These are phyloP conservation scores for Flaveria linearis DNA, from an alignment of 129 eudicot genomes.

Conservation along the genomic window DNA sequence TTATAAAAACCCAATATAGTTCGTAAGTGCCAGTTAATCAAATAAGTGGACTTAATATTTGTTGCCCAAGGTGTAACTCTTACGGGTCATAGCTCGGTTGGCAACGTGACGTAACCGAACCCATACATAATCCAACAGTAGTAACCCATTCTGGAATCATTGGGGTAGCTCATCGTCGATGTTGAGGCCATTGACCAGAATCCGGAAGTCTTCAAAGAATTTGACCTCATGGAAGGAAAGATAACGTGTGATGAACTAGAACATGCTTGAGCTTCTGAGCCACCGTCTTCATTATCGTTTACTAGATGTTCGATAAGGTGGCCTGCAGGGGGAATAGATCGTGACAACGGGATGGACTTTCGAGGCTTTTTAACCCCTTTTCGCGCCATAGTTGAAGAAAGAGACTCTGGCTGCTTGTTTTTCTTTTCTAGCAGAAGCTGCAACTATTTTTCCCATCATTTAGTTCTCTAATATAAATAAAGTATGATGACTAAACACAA, in stretches of 20 bases:
- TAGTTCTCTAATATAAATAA: neutral
- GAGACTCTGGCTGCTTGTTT: conserved; percentile 39
- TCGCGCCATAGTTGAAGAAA: conserved; percentile 15
- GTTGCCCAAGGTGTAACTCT: too few species aligned
- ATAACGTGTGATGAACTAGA: conserved; percentile 5
- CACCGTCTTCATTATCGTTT: neutral
- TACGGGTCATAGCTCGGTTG: too few species aligned
- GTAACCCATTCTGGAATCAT: conserved; percentile 43
- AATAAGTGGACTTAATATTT: too few species aligned
- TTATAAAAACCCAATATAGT: too few species aligned
- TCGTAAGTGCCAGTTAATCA: too few species aligned
- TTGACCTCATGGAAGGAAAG: conserved; percentile 40
- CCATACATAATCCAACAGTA: too few species aligned
- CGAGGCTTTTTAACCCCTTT: conserved; percentile 34
- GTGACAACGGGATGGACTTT: neutral
- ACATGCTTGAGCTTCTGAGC: conserved; percentile 45
- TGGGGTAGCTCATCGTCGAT: conserved; percentile 54
- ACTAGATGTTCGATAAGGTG: conserved; percentile 26
- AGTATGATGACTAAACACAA: neutral
- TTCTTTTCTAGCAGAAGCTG: conserved; percentile 18
- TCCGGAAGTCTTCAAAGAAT: conserved; percentile 56
- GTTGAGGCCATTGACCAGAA: conserved; percentile 49
- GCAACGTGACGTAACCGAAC: too few species aligned
- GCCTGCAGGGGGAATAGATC: neutral
- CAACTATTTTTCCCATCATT: neutral